Percentiles rank a stretch among this genome's conserved stretches.
Evolutionary conservation across 2,329 filamentous ascomycete species (phyloP).

Genomic region (Verticillium albo-atrum): DNA sequence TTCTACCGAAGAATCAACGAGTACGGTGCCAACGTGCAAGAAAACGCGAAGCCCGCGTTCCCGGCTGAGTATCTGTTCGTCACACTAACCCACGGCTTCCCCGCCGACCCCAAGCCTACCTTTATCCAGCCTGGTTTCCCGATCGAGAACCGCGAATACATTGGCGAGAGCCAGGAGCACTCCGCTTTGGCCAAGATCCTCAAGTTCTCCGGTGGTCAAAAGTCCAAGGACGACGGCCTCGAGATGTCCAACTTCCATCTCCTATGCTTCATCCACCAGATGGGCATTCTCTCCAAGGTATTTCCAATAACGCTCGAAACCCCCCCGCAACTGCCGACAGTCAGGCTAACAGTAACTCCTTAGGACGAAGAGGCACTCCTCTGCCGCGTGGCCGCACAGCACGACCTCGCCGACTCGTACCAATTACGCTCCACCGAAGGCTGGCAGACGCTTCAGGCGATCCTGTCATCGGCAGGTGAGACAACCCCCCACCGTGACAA

Average conservation of each 20-base stretch:
- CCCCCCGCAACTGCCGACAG: background rate
- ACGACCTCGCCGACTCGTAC: conserved; percentile 75
- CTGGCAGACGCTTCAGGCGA: conserved; percentile 90
- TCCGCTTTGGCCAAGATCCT: conserved; percentile 64
- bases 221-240: conserved; percentile 56
- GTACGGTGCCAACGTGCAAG: conserved; percentile 91
- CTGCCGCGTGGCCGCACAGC: conserved; percentile 76
- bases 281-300: conserved; percentile 84
- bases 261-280: conserved; percentile 76
- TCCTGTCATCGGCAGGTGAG: conserved; percentile 97
- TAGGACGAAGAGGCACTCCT: conserved; percentile 88
- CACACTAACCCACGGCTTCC: conserved; percentile 94
- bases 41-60: conserved; percentile 94
- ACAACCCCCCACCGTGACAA: conserved; percentile 54
- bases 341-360: background rate
- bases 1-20: conserved; percentile 96
- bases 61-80: conserved; percentile 95
- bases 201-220: conserved; percentile 54
- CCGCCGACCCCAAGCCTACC: conserved; percentile 69
- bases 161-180: conserved; percentile 82
- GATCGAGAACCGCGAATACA: conserved; percentile 83
- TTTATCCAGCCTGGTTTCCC: conserved; percentile 76
- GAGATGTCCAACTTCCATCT: conserved; percentile 91
- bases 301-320: conserved; percentile 2
- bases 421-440: conserved; percentile 82